phyloP scores from a whole-genome alignment of 805 yeast species.

The Metschnikowia reukaufii region DNA sequence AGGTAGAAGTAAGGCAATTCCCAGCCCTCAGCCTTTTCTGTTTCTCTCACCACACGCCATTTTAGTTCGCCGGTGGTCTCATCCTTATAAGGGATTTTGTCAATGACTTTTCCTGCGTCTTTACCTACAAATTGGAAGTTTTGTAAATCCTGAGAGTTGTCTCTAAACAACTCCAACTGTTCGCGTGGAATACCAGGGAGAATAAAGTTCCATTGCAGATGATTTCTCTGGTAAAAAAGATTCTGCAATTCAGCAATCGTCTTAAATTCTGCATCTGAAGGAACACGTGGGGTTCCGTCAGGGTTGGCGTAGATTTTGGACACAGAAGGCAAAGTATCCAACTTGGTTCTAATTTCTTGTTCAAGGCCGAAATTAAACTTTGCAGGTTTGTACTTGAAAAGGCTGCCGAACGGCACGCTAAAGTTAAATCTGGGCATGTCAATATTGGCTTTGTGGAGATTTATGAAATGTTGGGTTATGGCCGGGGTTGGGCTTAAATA shows the following conservation, averaged over 20 bases:
- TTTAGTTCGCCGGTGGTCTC: conserved; percentile 73
- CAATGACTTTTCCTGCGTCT: conserved; percentile 62
- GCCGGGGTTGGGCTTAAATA: background rate
- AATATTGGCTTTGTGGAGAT: too few relatives aligned
- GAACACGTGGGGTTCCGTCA: conserved; percentile 73
- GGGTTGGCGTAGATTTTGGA: conserved; percentile 68
- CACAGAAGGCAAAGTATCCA: conserved; percentile 63
- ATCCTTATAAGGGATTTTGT: conserved; percentile 82
- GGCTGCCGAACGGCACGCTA: conserved; percentile 40
- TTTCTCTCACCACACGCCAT: conserved; percentile 75
- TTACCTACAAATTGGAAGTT: conserved; percentile 53
- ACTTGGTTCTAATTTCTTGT: conserved; percentile 58
- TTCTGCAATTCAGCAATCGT: conserved; percentile 69
- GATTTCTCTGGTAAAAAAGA: conserved; percentile 55
- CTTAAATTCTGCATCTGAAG: conserved; percentile 68
- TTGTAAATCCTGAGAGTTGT: conserved; percentile 61
- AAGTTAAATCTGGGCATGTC: conserved; percentile 39
- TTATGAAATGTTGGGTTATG: too few relatives aligned
- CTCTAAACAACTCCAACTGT: conserved; percentile 55
- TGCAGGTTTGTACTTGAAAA: conserved; percentile 38
- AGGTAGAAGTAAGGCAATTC: conserved; percentile 70
- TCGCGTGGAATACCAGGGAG: conserved; percentile 50
- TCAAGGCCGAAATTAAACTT: conserved; percentile 51
- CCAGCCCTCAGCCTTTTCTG: conserved; percentile 80
- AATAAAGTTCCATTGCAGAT: conserved; percentile 49